Base-by-base conservation (phyloP, 148 eudicot genomes). In the Rhododendron griersonianum region DNA sequence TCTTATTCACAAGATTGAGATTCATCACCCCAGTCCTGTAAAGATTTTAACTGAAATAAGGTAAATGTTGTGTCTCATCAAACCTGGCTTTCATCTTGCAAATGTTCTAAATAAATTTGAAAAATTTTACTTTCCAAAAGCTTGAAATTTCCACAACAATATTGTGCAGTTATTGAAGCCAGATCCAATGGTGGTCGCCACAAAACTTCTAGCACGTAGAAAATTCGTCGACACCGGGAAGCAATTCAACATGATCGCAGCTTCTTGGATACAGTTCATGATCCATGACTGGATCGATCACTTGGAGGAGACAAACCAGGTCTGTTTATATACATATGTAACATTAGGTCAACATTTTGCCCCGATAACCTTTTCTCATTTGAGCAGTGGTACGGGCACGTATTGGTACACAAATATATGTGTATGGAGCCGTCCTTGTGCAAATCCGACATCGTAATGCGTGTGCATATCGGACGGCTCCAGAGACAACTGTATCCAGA, bases 231-330 rank as follows among this genome's bases (percentile, higher is more conserved):
- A 91, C 80, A 89, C 89, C 7, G 89, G 92, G 84, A 88, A 91
- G 47, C 92, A 91, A 71, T 91, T 91, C 87, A 91, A 91, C 88
- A 84, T 89, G 86, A 89, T 91, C n/a, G 93, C 93, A 14, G 86
- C 90, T 55, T 81, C 90, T 9, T 91, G 93, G 93, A 91, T 89
- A 50, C 93, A 91, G 71, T 89, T 91, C 78, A 91, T 91, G 93
- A 86, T 91, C 3, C 93, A 91, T 84, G 93, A 91, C 77, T 91
- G 93, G 93, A 71, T 88, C 15, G 93, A 91, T 88, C 93, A 91
- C 57, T 25, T 91, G 23, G 93, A 91, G 50, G 85, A 87, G 50
- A 89, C 89, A 57, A 73, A 91, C 13, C 89, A 88, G 93, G 93
- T 91, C 1, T 44, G 25, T 6, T 69, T 18, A 15, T 28, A 69